Percentiles rank a stretch among this genome's conserved stretches.
phyloP scores from a whole-genome alignment of 2,329 filamentous ascomycete genomes.

The Xylariaceae sp. region DNA sequence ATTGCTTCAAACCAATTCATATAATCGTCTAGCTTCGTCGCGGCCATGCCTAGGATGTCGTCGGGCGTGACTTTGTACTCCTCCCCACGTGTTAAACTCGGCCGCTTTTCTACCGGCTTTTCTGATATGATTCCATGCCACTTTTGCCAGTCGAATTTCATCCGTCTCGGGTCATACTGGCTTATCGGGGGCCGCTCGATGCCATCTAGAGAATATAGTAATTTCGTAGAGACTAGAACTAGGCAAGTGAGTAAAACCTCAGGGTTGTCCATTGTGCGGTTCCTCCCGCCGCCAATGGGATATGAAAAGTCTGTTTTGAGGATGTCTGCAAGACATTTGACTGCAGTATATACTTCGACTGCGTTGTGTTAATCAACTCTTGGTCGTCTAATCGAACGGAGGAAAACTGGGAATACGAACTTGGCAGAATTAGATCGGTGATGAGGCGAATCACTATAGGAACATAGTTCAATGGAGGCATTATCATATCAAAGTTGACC shows the following conservation, averaged over 20 bases:
- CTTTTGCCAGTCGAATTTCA: conserved; percentile 63
- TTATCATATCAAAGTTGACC: conserved; percentile 60
- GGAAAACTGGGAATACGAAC: conserved; percentile 36
- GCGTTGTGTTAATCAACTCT: conserved; percentile 24
- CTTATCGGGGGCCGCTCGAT: conserved; percentile 44
- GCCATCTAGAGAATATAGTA: conserved; percentile 69
- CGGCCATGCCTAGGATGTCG: conserved; percentile 43
- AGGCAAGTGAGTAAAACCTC: conserved; percentile 69
- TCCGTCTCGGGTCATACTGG: conserved; percentile 50
- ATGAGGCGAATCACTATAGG: conserved; percentile 65
- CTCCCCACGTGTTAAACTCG: conserved; percentile 24
- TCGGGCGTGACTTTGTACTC: conserved; percentile 30
- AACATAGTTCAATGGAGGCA: conserved; percentile 68
- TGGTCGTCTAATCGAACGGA: neutral
- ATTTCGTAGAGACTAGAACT: conserved; percentile 69
- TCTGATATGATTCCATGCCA: conserved; percentile 56
- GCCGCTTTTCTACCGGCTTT: conserved; percentile 16
- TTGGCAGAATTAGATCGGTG: conserved; percentile 66
- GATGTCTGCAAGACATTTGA: conserved; percentile 49
- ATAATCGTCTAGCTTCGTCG: conserved; percentile 63
- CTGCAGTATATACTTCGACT: conserved; percentile 61
- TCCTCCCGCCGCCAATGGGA: conserved; percentile 40
- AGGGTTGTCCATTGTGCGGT: conserved; percentile 56
- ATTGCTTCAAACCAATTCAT: conserved; percentile 72
- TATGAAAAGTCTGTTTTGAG: conserved; percentile 54